These are phyloP conservation scores for Carpinus fangiana DNA, from an alignment of 306 rosid genomes.

Conservation along the genomic window DNA sequence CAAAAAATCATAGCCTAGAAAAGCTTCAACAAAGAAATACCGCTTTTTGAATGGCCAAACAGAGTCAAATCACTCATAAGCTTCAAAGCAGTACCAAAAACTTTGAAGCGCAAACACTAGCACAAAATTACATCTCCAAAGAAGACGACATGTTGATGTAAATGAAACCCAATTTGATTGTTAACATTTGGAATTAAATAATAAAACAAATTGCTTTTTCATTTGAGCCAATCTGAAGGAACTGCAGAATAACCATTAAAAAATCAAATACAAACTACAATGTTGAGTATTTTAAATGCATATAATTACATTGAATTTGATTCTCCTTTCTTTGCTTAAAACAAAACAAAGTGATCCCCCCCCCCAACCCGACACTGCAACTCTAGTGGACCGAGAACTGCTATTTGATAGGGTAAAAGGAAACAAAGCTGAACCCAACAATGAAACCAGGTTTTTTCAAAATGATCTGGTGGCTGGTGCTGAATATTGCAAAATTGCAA, in stretches of 20 bases:
- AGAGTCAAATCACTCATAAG: slow-evolving; percentile 39
- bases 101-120: slow-evolving; percentile 27
- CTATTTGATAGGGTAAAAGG: slow-evolving; percentile 41
- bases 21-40: slow-evolving; percentile 18
- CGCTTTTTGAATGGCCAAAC: slow-evolving; percentile 22
- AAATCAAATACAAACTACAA: neutral
- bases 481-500: neutral
- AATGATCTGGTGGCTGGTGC: slow-evolving; percentile 8
- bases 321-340: slow-evolving; percentile 36
- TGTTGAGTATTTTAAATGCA: neutral
- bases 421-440: slow-evolving; percentile 45
- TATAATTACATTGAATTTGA: slow-evolving; percentile 55
- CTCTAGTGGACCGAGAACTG: slow-evolving; percentile 35
- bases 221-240: neutral
- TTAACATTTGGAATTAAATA: neutral
- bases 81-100: slow-evolving; percentile 32
- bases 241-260: neutral
- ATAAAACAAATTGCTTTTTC: neutral
- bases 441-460: slow-evolving; percentile 52
- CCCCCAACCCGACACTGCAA: slow-evolving; percentile 21
- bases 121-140: neutral
- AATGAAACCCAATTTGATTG: neutral
- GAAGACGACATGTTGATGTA: neutral
- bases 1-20: no score
- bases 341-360: slow-evolving; percentile 24